A percentile compares a stretch with the other conserved stretches of the same genome.
These are phyloP conservation scores for Piromyces finnis DNA, from an alignment of 192 early-diverging fungal genomes.

Conservation along the genomic window DNA sequence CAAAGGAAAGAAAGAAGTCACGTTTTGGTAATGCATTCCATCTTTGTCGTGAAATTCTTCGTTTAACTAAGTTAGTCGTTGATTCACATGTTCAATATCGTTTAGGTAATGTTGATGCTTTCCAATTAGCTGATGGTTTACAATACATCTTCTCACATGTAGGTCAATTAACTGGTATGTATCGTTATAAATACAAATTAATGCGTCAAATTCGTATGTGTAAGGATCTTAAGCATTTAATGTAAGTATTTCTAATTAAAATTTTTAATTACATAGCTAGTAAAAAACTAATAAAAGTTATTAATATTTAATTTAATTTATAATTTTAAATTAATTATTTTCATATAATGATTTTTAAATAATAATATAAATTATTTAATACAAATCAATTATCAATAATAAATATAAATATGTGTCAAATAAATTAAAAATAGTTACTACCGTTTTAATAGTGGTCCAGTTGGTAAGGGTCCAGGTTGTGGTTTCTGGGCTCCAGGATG, in stretches of 20 bases:
- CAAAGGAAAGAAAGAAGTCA: slow-evolving; percentile 97
- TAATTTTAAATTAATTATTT: too few relatives aligned
- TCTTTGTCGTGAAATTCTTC: slow-evolving; percentile 79
- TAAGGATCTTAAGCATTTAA: slow-evolving; percentile 88
- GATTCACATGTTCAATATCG: slow-evolving; percentile 97
- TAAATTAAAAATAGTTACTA: slow-evolving; percentile 6
- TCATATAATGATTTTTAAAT: too few relatives aligned
- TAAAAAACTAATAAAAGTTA: too few relatives aligned
- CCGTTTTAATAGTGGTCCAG: slow-evolving; percentile 87
- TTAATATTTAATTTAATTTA: too few relatives aligned
- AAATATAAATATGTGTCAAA: too few relatives aligned
- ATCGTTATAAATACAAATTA: slow-evolving; percentile 94
- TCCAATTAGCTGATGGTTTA: slow-evolving; percentile 95
- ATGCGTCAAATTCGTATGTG: slow-evolving; percentile 95
- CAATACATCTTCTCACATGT: slow-evolving; percentile 98
- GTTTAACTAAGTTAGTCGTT: slow-evolving; percentile 89
- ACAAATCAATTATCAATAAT: too few relatives aligned
- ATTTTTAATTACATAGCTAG: too few relatives aligned
- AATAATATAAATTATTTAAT: too few relatives aligned
- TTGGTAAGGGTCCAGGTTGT: slow-evolving; percentile 94
- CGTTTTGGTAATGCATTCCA: slow-evolving; percentile 98
- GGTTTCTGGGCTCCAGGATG: slow-evolving; percentile 99
- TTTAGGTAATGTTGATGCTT: slow-evolving; percentile 94
- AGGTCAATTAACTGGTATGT: slow-evolving; percentile 98
- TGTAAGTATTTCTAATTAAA: slow-evolving; percentile 15